Evolutionary conservation across 2,329 filamentous ascomycete genomes (phyloP), one percentile per base, ranked within the genome.

Genomic region (Fusarium drepaniforme): DNA sequence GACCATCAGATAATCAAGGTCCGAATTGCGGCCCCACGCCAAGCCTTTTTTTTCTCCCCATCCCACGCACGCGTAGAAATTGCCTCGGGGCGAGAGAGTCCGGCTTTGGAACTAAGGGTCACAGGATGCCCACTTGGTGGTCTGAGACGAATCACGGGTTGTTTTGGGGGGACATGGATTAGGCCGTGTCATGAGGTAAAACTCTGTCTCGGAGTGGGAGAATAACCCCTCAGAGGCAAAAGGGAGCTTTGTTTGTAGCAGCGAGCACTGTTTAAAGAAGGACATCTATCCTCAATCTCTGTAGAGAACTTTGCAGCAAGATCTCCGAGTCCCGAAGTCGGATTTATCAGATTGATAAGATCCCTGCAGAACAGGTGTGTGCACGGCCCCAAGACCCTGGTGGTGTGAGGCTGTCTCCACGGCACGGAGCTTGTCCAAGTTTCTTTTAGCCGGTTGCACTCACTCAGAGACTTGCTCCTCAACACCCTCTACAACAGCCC

Each of bases 301-400:
- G 5, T 5, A 49, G 15, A 49, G 21, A 25, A 18, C 30, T 16
- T 15, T 25, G 37, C 9, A 35, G 16, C 15, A 33, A 23, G 49
- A 64, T 38, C 51, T 13, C 63, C 33, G 33, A 28, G 8, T 46
- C 25, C 65, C 37, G 59, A 67, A 18, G 33, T 28, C 65, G 66
- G 40, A 67, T 75, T 75, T 74, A 76, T 76, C 74, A 67, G 73
- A 75, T 75, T 76, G 74, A 76, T 76, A 75, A 76, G 74, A 76
- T 76, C 68, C 58, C 49, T 67, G 57, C 46, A n/a, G 30, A 56
- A 35, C 21, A 23, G 46, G 23, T 9, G n/a, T 37, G 42, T 33
- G 63, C 63, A 65, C 63, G 63, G 63, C 21, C 38, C 63, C 63
- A 35, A 49, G 40, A 51, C 46, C n/a, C 42, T 53, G 44, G 60